Evolutionary conservation across 2,329 filamentous ascomycete genomes (phyloP).

Genomic region (Fusarium buharicum): DNA sequence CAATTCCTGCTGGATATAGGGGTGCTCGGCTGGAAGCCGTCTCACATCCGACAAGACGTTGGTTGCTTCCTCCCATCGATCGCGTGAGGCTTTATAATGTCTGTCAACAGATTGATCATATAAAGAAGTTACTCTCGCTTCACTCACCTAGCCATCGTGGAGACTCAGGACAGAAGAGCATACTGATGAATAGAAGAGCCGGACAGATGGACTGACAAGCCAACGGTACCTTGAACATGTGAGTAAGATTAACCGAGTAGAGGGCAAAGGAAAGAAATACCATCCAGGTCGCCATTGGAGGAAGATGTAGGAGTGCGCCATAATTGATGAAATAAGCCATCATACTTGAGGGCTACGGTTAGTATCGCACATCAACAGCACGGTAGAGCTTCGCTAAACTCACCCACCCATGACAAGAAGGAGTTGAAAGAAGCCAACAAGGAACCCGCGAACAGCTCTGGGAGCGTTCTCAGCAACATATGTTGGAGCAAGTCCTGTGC

Average conservation of each 20-base stretch:
- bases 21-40: constrained; percentile 28
- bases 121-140: no score
- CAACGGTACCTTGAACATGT: constrained; percentile 50
- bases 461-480: constrained; percentile 71
- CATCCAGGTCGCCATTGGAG: constrained; percentile 45
- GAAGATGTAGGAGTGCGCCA: constrained; percentile 56
- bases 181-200: constrained; percentile 61
- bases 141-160: constrained; percentile 60
- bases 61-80: constrained; percentile 62
- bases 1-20: constrained; percentile 40
- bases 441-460: constrained; percentile 66
- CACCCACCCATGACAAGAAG: constrained; percentile 56
- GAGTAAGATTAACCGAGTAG: not conserved
- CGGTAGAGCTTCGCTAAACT: not conserved
- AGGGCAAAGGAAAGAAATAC: constrained; percentile 44
- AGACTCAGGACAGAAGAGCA: constrained; percentile 67
- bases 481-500: constrained; percentile 67
- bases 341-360: constrained; percentile 54
- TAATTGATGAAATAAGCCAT: constrained; percentile 66
- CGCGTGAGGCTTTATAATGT: constrained; percentile 55
- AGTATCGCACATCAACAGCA: not conserved
- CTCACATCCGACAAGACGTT: constrained; percentile 34
- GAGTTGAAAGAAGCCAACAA: constrained; percentile 70
- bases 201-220: constrained; percentile 66
- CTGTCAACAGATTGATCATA: no score